These are phyloP conservation scores for Hymenoscyphus fructigenus DNA, from an alignment of 2,329 filamentous ascomycete genomes.

Conservation along the genomic window DNA sequence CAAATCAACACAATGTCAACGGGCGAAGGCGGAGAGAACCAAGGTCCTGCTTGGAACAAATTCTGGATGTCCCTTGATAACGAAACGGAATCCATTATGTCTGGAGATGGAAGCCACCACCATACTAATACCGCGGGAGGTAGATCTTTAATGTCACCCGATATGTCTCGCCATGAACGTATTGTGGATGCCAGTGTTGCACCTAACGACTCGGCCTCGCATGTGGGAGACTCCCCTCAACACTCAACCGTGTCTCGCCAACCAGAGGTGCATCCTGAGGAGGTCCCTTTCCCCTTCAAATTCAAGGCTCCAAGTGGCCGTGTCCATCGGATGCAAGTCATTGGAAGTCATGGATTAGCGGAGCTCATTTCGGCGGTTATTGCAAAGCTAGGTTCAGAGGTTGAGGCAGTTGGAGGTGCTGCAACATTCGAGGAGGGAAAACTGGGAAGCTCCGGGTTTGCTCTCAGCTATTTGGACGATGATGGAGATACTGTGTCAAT, in stretches of 20 bases:
- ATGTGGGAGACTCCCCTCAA: constrained; percentile 79
- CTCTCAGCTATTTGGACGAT: constrained; percentile 92
- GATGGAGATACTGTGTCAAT: constrained; percentile 97
- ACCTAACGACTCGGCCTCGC: constrained; percentile 92
- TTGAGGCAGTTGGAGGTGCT: constrained; percentile 78
- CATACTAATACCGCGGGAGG: constrained; percentile 61
- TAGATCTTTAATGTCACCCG: constrained; percentile 80
- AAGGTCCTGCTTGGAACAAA: constrained; percentile 98
- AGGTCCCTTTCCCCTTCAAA: constrained; percentile 92
- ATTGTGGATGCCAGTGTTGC: constrained; percentile 75
- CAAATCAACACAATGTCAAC: constrained; percentile 95
- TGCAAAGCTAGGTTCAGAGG: constrained; percentile 80
- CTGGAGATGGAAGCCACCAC: constrained; percentile 79
- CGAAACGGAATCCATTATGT: constrained; percentile 93
- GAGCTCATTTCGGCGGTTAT: constrained; percentile 76
- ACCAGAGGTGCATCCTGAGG: constrained; percentile 60
- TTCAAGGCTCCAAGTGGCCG: constrained; percentile 97
- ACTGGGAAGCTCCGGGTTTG: constrained; percentile 76
- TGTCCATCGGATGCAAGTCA: constrained; percentile 86
- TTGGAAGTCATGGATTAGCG: constrained; percentile 75
- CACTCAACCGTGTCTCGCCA: constrained; percentile 57
- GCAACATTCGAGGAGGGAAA: constrained; percentile 78
- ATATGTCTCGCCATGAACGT: constrained; percentile 66
- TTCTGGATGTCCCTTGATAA: constrained; percentile 94
- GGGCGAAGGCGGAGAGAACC: constrained; percentile 78